Evolutionary conservation across 2,329 filamentous ascomycete species (phyloP).

Genomic region (Trichoderma atrobrunneum): DNA sequence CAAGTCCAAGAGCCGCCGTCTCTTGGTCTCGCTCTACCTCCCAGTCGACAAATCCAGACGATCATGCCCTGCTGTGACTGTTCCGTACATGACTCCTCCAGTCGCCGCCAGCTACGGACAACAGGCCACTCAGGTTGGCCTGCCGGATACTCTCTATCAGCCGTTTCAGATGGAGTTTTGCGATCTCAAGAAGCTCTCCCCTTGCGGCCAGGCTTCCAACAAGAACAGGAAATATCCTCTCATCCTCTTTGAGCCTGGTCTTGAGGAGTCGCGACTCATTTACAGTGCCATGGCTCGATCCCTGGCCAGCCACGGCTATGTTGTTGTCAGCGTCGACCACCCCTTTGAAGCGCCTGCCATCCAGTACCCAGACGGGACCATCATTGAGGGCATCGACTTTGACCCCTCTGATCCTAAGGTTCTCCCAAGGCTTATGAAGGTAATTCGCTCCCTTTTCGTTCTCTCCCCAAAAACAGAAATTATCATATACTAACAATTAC

Average conservation of each 20-base stretch:
- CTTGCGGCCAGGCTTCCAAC: conserved; percentile 4
- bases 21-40: conserved; percentile 34
- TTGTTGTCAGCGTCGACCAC: conserved; percentile 49
- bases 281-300: conserved; percentile 44
- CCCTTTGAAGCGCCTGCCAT: conserved; percentile 45
- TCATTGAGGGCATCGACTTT: conserved; percentile 27
- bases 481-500: not conserved
- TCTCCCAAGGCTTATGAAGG: conserved; percentile 24
- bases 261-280: conserved; percentile 41
- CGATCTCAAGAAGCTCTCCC: conserved; percentile 20
- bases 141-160: conserved; percentile 33
- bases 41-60: conserved; percentile 26
- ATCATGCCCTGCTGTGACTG: conserved; percentile 22
- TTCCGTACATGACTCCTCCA: conserved; percentile 36
- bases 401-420: conserved; percentile 17
- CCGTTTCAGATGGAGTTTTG: conserved; percentile 30
- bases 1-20: conserved; percentile 20
- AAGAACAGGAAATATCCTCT: conserved; percentile 20
- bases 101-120: conserved; percentile 32
- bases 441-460: not conserved
- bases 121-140: conserved; percentile 27
- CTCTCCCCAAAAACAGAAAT: not conserved
- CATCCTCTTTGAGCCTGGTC: conserved; percentile 46
- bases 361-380: conserved; percentile 44
- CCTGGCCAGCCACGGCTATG: conserved; percentile 45